phyloP scores from a whole-genome alignment of 805 yeast species.

The Pichia ethanolica region DNA sequence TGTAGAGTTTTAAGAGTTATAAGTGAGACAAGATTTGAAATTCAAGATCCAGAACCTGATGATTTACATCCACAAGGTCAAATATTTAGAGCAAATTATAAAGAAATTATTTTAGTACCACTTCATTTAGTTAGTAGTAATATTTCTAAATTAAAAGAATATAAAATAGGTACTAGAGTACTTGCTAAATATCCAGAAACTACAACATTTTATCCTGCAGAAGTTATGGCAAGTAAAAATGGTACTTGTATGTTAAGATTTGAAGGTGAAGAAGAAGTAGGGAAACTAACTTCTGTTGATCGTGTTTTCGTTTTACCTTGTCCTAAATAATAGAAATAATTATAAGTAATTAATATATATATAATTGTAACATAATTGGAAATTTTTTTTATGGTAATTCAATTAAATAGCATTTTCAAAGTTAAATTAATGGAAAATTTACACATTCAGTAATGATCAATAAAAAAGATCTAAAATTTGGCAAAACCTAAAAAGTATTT shows the following conservation, averaged over 20 bases:
- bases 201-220: slow-evolving; percentile 93
- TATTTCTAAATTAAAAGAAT: slow-evolving; percentile 34
- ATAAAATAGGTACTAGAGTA: slow-evolving; percentile 73
- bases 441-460: no score
- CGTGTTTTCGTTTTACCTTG: slow-evolving; percentile 75
- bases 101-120: slow-evolving; percentile 72
- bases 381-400: no score
- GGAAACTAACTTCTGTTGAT: slow-evolving; percentile 89
- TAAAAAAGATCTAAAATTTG: no score
- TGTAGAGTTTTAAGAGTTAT: slow-evolving; percentile 75
- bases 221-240: slow-evolving; percentile 73
- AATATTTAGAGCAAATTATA: slow-evolving; percentile 72
- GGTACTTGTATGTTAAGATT: slow-evolving; percentile 74
- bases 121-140: slow-evolving; percentile 7
- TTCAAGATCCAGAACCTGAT: slow-evolving; percentile 97
- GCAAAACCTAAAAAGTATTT: no score
- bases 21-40: slow-evolving; percentile 53
- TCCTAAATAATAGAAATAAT: slow-evolving; percentile 30
- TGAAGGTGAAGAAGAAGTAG: slow-evolving; percentile 96
- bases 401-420: no score
- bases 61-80: slow-evolving; percentile 86
- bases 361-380: no score
- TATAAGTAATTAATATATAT: not conserved
- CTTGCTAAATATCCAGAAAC: slow-evolving; percentile 96
- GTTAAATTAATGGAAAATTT: no score